Base-by-base conservation (phyloP, 805 yeast genomes). In the Schwanniomyces pseudopolymorphus region DNA sequence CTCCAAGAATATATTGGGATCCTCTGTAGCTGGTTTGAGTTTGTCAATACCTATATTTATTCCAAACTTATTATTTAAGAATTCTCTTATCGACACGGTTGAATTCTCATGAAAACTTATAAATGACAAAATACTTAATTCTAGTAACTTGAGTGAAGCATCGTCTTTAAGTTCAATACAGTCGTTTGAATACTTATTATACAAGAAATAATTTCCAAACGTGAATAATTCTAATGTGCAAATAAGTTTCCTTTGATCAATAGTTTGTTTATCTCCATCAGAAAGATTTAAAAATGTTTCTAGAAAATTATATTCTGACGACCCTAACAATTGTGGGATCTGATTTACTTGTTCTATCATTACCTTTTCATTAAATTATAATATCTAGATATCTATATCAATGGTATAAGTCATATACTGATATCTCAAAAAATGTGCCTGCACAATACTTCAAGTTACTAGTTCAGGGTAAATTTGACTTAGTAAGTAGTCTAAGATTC, bases 161-260 rank as follows among this genome's bases (percentile, higher is more conserved):
- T 37, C 37, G 5, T 39, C 28, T 33, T 52, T 53, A 13, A 59
- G 49, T 0, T 44, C 51, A 7, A 60, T 38, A 44, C 37, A 67
- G 4, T 50, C 38, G 1, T 26, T 39, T 16, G 42, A 40, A 45
- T 66, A 54, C 41, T 53, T 43, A 6, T 48, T 31, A 47, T 67
- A 69, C 37, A 60, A 59, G 3, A 49, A 45, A 24, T 56, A 55
- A 40, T 58, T 59, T 2, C 78, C 78, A 50, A 66, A 70, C 1
- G 74, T 56, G 49, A 70, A 71, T 26, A 72, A 57, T 55, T 72
- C 78, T 5, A 67, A 27, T 4, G 71, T 66, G 41, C 64, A 64
- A 8, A 53, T 44, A 22, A 44, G 43, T 13, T 28, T 35, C 19
- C 33, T 38, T 14, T 28, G 35, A 17, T 27, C 24, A 19, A 36